Evolutionary conservation across 495 filamentous ascomycete genomes (phyloP), one percentile per base, ranked within the genome.

Genomic region (Friedmanniomyces simplex): DNA sequence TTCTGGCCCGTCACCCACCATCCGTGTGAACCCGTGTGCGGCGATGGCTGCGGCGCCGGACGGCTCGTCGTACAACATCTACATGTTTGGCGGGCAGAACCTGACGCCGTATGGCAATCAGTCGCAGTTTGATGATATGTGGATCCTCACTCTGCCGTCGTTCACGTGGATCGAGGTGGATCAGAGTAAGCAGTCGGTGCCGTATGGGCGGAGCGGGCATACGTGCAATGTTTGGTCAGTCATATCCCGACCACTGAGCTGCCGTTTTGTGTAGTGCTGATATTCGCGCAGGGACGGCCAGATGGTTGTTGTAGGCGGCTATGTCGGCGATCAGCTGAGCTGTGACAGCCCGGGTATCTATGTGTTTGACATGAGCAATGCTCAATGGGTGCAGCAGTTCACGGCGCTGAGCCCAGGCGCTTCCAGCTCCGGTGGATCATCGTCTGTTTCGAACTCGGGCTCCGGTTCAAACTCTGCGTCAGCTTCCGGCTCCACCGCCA

Each of bases 31-130:
- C 60, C 83, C 82, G 0, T 90, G 86, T 60, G 84, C 84, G 4
- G 84, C 84, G 0, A 79, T 85, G 25, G 83, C 79, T 36, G 79
- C 83, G 11, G 86, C 86, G 18, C 75, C 84, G 8, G 86, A 87
- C 64, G 85, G 84, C 0, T 80, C 79, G 12, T 81, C 77, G 32
- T 85, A 85, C 66, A 84, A 89, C 57, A 75, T 89, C 36, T 87
- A 89, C 69, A 77, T 90, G 67, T 89, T 82, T 60, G 86, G 83
- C 6, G 86, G 86, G 0, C 85, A 89, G 63, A 87, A 84, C 59
- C 73, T 88, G 12, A 70, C 76, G 24, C 84, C 84, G 4, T 76
- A 72, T 59, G 74, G 73, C 49, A 63, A 72, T 51, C 80, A 87
- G 68, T 79, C 68, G 3, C 82, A 88, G 61, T 88, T 87, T 68